phyloP scores from a whole-genome alignment of 2,329 filamentous ascomycete species.

The Colletotrichum liaoningense region DNA sequence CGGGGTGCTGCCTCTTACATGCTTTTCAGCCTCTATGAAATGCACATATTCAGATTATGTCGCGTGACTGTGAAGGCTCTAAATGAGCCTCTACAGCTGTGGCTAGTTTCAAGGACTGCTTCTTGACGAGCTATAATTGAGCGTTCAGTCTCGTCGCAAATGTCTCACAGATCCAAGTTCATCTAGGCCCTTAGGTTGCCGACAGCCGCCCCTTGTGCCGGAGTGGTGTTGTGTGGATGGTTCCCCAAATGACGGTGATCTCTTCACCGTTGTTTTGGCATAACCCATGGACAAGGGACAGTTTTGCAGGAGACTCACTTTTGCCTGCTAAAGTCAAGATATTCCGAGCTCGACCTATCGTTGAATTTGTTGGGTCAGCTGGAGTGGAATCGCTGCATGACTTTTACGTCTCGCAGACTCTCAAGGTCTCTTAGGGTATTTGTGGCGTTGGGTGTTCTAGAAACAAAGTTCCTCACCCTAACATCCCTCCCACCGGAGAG shows the following conservation, averaged over 20 bases:
- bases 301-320: neutral
- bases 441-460: too few species aligned
- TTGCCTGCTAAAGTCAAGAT: neutral
- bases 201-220: neutral
- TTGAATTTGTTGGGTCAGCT: neutral
- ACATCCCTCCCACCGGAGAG: slow-evolving; percentile 15
- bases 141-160: neutral
- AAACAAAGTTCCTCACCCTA: neutral
- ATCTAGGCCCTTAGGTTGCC: neutral
- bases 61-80: too few species aligned
- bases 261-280: neutral
- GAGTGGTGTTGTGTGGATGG: neutral
- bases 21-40: neutral
- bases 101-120: neutral
- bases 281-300: neutral
- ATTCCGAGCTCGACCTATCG: neutral
- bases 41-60: neutral
- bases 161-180: neutral
- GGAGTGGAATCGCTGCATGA: neutral
- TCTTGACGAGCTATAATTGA: neutral
- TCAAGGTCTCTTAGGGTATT: too few species aligned
- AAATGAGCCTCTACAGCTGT: neutral
- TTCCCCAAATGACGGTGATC: neutral
- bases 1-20: neutral
- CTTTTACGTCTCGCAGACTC: neutral